Conservation (phyloP, 805 yeast genomes). For the Kockiozyma suomiensis region DNA sequence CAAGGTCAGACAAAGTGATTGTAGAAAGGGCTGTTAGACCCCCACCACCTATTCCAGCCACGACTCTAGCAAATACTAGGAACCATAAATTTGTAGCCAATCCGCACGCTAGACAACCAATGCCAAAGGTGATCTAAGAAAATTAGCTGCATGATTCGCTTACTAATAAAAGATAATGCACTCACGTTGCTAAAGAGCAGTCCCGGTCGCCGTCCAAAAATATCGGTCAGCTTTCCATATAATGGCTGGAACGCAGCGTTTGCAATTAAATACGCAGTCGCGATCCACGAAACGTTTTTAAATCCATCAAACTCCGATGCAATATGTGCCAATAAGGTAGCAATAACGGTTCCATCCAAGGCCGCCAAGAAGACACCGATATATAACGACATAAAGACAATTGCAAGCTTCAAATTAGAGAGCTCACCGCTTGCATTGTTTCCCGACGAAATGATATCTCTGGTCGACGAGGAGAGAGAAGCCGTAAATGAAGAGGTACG, state of each 20-base stretch:
- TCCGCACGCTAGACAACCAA: constrained; percentile 59
- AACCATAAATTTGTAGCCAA: constrained; percentile 29
- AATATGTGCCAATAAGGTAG: constrained; percentile 56
- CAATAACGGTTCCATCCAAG: constrained; percentile 56
- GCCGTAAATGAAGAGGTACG: constrained; percentile 22
- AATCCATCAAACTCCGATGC: constrained; percentile 62
- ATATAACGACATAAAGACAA: constrained; percentile 55
- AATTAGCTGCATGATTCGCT: too few relatives aligned
- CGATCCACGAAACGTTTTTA: constrained; percentile 67
- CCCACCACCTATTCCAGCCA: constrained; percentile 79
- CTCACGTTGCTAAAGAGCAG: constrained; percentile 48
- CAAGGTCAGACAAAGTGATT: constrained; percentile 66
- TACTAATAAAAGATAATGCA: background rate
- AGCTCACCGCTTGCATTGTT: constrained; percentile 9
- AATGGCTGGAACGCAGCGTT: constrained; percentile 77
- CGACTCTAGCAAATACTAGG: constrained; percentile 50
- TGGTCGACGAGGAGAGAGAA: constrained; percentile 17
- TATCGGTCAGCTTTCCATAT: constrained; percentile 71
- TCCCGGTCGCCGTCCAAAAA: constrained; percentile 49
- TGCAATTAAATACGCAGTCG: constrained; percentile 70
- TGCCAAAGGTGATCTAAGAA: constrained; percentile 44
- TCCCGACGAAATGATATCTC: constrained; percentile 4
- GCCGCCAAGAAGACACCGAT: constrained; percentile 55
- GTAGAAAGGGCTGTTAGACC: constrained; percentile 70
- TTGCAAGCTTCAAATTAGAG: constrained; percentile 44